A percentile compares a stretch with the other conserved stretches of the same genome.
phyloP scores from a whole-genome alignment of 2,329 filamentous ascomycete genomes.

The Paracoccidioides brasiliensis region DNA sequence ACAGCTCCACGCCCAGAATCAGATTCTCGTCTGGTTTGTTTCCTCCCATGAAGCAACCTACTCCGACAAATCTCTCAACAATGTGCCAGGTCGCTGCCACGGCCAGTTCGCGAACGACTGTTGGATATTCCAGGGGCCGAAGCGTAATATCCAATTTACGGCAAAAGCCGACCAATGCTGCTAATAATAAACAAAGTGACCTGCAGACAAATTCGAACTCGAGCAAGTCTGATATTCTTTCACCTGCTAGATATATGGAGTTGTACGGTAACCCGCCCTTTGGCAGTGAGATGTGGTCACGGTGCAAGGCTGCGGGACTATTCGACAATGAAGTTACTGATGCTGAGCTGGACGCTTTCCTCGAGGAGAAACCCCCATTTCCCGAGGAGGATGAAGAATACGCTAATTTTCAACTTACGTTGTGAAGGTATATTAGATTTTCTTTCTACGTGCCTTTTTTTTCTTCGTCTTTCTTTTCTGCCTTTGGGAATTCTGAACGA shows the following conservation, averaged over 20 bases:
- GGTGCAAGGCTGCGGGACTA: constrained; percentile 27
- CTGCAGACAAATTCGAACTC: constrained; percentile 14
- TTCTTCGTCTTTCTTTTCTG: no score
- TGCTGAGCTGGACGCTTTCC: no score
- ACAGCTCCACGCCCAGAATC: constrained; percentile 27
- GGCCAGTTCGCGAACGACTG: constrained; percentile 61
- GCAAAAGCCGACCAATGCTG: constrained; percentile 9
- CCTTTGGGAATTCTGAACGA: no score
- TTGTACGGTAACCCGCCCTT: constrained; percentile 30
- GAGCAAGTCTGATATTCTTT: constrained; percentile 17
- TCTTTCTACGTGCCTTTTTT: neutral
- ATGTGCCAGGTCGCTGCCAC: constrained; percentile 49
- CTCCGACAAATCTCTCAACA: constrained; percentile 37
- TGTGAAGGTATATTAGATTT: constrained; percentile 17
- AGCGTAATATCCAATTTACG: constrained; percentile 21
- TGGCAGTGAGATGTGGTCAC: constrained; percentile 32
- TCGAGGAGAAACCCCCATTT: constrained; percentile 16
- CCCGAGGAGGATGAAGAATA: constrained; percentile 29
- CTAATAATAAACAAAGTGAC: constrained; percentile 10
- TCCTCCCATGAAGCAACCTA: constrained; percentile 27
- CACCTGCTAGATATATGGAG: constrained; percentile 31
- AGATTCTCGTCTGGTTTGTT: constrained; percentile 23
- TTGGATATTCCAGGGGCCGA: constrained; percentile 74
- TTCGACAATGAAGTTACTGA: constrained; percentile 22
- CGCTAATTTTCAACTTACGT: constrained; percentile 28